Evolutionary conservation across 306 rosid genomes (phyloP), one percentile per base, ranked within the genome.

Genomic region (Casuarina cunninghamiana): DNA sequence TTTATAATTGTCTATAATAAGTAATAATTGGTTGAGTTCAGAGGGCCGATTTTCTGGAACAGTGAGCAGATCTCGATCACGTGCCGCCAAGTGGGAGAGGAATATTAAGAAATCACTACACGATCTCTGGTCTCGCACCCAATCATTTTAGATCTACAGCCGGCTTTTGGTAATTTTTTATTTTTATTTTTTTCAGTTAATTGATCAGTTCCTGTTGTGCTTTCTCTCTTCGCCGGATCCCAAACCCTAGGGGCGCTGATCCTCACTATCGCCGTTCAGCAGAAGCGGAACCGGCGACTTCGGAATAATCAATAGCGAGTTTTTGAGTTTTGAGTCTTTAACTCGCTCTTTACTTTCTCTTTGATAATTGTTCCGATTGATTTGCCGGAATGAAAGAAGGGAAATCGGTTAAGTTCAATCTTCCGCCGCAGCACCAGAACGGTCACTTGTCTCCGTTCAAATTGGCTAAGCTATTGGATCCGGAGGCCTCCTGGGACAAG

Each of bases 401-500:
- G 75, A 94, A 94, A 79, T 86, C 91, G 35, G 85, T 72, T 48
- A 94, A 91, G 69, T 55, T 87, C 19, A 91, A 84, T 74, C 86
- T 82, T 42, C 92, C 75, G 50, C 88, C 44, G 54, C 92, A 81
- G 72, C 97, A 93, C 85, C 97, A 85, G 86, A 93, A 91, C 57
- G 99, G 98, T 35, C 99, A 96, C 85, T 87, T 87, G 70, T 88
- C 99, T 51, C 94, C 97, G 71, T 93, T 91, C 86, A 96, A 86
- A 86, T 87, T 93, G 80, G 92, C 98, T 65, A 93, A 91, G 87
- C 82, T 96, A 83, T 84, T 96, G 76, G 98, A 93, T 87, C 98
- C 99, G 11, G 99, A 96, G 81, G 96, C 98, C 80, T 93, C 99
- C 0, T 93, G 99, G 99, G 99, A 96, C 81, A 96, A 96, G 99